Evolutionary conservation across 176 grass and related monocot genomes (phyloP).

Genomic region (Hyparrhenia diplandra): DNA sequence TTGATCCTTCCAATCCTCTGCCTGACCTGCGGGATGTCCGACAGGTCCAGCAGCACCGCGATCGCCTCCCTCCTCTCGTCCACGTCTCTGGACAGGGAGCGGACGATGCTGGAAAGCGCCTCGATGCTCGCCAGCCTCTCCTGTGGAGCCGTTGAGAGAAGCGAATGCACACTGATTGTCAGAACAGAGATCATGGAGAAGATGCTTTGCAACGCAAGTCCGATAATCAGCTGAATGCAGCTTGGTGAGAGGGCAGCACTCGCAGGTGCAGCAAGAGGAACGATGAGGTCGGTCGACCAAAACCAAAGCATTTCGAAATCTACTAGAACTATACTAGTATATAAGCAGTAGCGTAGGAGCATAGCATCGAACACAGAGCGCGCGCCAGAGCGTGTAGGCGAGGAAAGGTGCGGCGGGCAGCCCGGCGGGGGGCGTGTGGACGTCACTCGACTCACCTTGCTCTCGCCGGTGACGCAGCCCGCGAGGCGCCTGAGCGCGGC

Average conservation of each 20-base stretch:
- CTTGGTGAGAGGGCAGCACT: neutral
- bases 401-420: too few relatives aligned
- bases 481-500: slow-evolving; percentile 48
- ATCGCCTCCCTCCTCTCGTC: slow-evolving; percentile 66
- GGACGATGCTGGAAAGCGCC: slow-evolving; percentile 64
- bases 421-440: too few relatives aligned
- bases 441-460: too few relatives aligned
- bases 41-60: slow-evolving; percentile 59
- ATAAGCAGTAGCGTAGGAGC: neutral
- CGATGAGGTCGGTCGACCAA: neutral
- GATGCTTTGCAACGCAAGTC: neutral
- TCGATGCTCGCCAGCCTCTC: slow-evolving; percentile 67
- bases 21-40: slow-evolving; percentile 48
- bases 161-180: neutral
- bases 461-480: slow-evolving; percentile 15
- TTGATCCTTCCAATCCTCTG: slow-evolving; percentile 78
- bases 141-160: too few relatives aligned
- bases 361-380: slow-evolving; percentile 14
- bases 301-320: too few relatives aligned
- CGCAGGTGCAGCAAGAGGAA: too few relatives aligned
- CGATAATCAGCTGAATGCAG: neutral
- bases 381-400: neutral
- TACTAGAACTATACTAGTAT: too few relatives aligned
- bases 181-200: neutral
- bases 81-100: slow-evolving; percentile 56